Percentiles rank a stretch among this genome's conserved stretches.
These are phyloP conservation scores for Podospora anserina DNA, from an alignment of 495 filamentous ascomycete species.

Conservation along the genomic window DNA sequence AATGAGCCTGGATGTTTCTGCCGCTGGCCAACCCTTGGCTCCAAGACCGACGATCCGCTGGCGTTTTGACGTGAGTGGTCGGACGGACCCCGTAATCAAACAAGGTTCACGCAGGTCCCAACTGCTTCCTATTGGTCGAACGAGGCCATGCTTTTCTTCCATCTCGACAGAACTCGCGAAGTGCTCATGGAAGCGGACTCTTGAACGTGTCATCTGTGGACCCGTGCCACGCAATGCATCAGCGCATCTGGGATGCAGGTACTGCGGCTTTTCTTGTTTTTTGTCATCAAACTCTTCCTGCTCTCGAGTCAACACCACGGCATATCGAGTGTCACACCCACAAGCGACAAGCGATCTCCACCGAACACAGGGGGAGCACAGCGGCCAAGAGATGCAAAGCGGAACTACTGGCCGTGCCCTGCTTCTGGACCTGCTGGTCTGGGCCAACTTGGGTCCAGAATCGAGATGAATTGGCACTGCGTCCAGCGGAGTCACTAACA, in stretches of 20 bases:
- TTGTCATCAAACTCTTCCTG: neutral
- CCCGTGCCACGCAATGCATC: conserved; percentile 8
- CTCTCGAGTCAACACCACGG: neutral
- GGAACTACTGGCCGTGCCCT: neutral
- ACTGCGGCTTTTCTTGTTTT: neutral
- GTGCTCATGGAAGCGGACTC: conserved; percentile 3
- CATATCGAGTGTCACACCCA: neutral
- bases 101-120: conserved; percentile 31
- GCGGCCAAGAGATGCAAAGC: neutral
- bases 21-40: conserved; percentile 12
- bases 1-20: conserved; percentile 26
- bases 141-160: neutral
- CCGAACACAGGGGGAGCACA: neutral
- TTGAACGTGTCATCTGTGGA: conserved; percentile 13
- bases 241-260: neutral
- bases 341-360: neutral
- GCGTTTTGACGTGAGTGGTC: conserved; percentile 18
- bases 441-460: neutral
- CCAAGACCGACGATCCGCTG: conserved; percentile 21
- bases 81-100: conserved; percentile 17
- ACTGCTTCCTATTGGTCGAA: conserved; percentile 8
- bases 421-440: neutral
- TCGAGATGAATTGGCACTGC: conserved; percentile 10
- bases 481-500: neutral
- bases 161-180: neutral